phyloP scores from a whole-genome alignment of 2,329 filamentous ascomycete genomes.

The Pseudogymnoascus sp. region DNA sequence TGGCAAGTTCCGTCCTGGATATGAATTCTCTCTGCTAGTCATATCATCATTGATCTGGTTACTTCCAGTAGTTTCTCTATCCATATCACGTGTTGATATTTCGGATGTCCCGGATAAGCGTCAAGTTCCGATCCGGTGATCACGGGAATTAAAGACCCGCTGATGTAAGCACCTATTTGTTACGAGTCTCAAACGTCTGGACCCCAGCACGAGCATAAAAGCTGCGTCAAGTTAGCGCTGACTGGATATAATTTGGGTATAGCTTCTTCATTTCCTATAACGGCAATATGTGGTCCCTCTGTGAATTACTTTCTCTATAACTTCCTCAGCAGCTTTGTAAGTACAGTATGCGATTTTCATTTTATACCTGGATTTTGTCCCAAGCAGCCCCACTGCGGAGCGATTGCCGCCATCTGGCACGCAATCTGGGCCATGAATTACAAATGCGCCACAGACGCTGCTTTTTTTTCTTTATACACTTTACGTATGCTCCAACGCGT shows the following conservation, averaged over 20 bases:
- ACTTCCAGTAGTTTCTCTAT: constrained; percentile 3
- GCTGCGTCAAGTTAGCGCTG: not conserved
- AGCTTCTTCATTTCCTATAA: constrained; percentile 6
- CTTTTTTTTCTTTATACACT: not conserved
- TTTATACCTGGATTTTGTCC: not conserved
- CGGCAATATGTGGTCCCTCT: not conserved
- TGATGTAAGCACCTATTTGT: not conserved
- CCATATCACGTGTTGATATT: not conserved
- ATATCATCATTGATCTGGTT: not conserved
- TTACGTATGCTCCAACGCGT: not conserved
- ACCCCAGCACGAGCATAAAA: not conserved
- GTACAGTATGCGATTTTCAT: not conserved
- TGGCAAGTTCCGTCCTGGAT: not conserved
- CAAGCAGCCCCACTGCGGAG: not conserved
- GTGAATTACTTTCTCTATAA: not conserved
- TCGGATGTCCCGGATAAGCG: constrained; percentile 1
- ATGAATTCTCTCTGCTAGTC: not conserved
- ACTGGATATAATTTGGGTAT: not conserved
- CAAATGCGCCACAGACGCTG: not conserved
- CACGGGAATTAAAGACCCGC: not conserved
- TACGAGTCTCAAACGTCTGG: not conserved
- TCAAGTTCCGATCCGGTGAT: not conserved
- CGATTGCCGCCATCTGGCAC: not conserved
- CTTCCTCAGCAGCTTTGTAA: not conserved
- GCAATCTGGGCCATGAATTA: not conserved